Base-by-base conservation (phyloP, 2,329 filamentous ascomycete species). In the Colletotrichum scovillei region DNA sequence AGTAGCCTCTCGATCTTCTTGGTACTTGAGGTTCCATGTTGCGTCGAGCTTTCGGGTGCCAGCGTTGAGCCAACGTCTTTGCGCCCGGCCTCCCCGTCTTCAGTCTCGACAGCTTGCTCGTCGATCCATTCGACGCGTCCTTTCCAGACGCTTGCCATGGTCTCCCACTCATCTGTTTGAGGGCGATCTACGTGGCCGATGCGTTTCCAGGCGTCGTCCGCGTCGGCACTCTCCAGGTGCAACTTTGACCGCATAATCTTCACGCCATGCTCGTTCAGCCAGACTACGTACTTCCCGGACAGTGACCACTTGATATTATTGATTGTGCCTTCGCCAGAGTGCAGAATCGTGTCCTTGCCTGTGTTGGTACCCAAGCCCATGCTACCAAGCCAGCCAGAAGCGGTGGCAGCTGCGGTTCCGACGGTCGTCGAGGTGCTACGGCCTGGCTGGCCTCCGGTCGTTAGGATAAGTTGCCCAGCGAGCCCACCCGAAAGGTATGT, bases 101-200 rank as follows among this genome's bases (percentile, higher is more conserved):
- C 93, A 3, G 85, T 87, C 76, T 95, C 94, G n/a, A 98, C 86
- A 6, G 90, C 87, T 74, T 92, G 89, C 78, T 97, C 93, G 78
- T 98, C 94, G 57, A 98, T 93, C 97, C 97, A 99, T 80, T 98
- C 95, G 1, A 92, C 92, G 26, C 95, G 89, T 2, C 94, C 94
- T 84, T 96, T 98, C 95, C 97, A 98, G 4, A 98, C 94, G 59
- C 93, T 91, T 0, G 95, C 95, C 95, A 99, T 98, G 55, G 97
- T 95, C 76, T 98, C 95, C 95, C 97, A 98, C 69, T 93, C 92
- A 9, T 93, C 91, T 5, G 93, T 93, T 78, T 95, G 94, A 2
- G 97, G 97, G 56, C 95, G 91, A 79, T 97, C 95, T 73, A 97
- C 92, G 80, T 98, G 96, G 28, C 94, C 95, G 75, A 99, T 94